A percentile compares a stretch with the other conserved stretches of the same genome.
Conservation (phyloP, 805 yeast species). For the Saturnispora serradocipensis region DNA sequence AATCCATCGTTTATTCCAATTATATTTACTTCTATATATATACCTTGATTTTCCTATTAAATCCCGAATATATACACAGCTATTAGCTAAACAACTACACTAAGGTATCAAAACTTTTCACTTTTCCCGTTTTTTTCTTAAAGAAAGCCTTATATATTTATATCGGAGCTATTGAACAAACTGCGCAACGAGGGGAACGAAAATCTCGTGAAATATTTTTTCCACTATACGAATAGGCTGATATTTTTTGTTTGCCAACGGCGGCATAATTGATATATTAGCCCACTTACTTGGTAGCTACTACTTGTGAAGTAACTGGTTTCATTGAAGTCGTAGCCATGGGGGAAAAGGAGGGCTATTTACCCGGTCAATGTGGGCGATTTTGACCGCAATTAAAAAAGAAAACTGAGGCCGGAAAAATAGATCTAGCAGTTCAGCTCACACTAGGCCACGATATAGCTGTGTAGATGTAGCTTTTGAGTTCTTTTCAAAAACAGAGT, state of each 20-base stretch:
- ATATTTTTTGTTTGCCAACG: neutral
- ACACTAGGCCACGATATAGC: neutral
- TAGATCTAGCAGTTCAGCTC: neutral
- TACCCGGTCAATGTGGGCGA: too few relatives aligned
- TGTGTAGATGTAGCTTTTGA: neutral
- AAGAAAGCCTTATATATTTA: neutral
- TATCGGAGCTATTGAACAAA: neutral
- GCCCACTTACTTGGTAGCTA: neutral
- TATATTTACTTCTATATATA: neutral
- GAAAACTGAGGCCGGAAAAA: neutral
- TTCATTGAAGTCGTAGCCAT: too few relatives aligned
- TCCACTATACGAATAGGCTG: neutral
- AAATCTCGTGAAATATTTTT: neutral
- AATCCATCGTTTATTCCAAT: slow-evolving; percentile 53
- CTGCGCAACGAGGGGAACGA: slow-evolving; percentile 8
- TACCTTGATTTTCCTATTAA: neutral
- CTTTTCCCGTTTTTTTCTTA: neutral
- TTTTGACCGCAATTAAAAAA: too few relatives aligned
- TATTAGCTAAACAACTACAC: neutral
- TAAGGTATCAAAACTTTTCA: neutral
- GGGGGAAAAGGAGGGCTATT: too few relatives aligned
- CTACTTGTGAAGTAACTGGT: neutral
- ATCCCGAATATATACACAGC: neutral
- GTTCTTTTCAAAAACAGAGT: neutral
- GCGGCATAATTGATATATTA: neutral